Base-by-base conservation (phyloP, 1,139 yeast genomes). In the Torulaspora globosa region DNA sequence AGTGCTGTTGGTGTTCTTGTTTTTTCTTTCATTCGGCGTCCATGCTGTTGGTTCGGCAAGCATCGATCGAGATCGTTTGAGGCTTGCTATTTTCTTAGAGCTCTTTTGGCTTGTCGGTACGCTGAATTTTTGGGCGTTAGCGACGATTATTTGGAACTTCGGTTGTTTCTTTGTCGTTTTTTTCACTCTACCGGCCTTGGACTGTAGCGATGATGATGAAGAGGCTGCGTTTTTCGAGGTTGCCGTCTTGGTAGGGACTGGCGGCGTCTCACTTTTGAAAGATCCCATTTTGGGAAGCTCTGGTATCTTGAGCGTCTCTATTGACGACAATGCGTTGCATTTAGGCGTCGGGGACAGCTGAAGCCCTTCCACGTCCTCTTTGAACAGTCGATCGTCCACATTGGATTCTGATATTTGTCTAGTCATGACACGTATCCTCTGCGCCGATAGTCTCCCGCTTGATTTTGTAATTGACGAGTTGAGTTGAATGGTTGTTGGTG, bases 281-380 rank as follows among this genome's bases (percentile, higher is more conserved):
- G 67, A 63, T 4, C 68, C 68, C 66, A 64, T 62, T 41, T 62
- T 64, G n/a, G 68, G 68, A 32, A 64, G 51, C 40, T 63, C 67
- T 1, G 66, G 65, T 7, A 62, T 56, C n/a, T 50, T 51, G 15
- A 60, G 41, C 5, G 47, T 39, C 15, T 50, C 52, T 12, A 45
- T 39, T 19, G 46, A 41, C 19, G 48, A 28, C 24, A 43, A 9
- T 27, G 41, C 30, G 37, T 43, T 27, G 37, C 49, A 49, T 50
- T 60, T 61, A 3, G 67, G 67, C 8, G 67, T 63, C 10, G 67
- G 67, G 9, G 67, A 62, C 16, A 59, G 47, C 9, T 61, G 59
- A 11, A 60, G 34, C 26, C 54, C 48, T n/a, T 48, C 51, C 3
- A 45, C 51, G 11, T 44, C 49, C 16, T 47, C 48, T 34, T 58